A percentile compares a stretch with the other conserved stretches of the same genome.
Conservation (phyloP, 2,329 filamentous ascomycete species). For the Pseudogymnoascus sp. region DNA sequence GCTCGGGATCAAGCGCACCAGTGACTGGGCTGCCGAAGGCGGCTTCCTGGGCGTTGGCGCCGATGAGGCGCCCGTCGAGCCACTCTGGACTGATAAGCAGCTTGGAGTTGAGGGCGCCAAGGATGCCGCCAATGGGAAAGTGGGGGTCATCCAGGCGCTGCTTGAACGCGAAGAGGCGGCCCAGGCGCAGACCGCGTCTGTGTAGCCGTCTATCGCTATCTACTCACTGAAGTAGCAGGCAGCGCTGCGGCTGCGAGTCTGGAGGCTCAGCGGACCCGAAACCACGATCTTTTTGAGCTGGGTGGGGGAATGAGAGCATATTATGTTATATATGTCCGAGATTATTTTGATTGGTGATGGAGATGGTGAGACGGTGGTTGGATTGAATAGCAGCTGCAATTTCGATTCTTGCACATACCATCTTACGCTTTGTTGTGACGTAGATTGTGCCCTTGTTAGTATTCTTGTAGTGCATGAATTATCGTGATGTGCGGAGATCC, state of each 20-base stretch:
- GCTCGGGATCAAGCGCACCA: constrained; percentile 85
- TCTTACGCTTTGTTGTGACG: not conserved
- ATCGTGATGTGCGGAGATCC: not conserved
- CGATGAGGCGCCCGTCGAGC: constrained; percentile 49
- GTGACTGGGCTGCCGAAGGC: constrained; percentile 82
- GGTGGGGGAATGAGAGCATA: not conserved
- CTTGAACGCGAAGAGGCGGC: constrained; percentile 46
- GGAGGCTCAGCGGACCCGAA: constrained; percentile 29
- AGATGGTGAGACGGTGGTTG: not conserved
- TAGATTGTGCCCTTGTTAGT: not conserved
- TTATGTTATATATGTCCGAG: not conserved
- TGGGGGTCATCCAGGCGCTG: constrained; percentile 49
- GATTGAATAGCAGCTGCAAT: not conserved
- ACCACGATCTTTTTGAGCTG: constrained; percentile 27
- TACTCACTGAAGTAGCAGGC: not conserved
- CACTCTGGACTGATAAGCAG: constrained; percentile 91
- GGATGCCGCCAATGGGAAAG: constrained; percentile 34
- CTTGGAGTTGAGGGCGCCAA: constrained; percentile 58
- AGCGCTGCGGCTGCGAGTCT: constrained; percentile 8
- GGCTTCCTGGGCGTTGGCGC: constrained; percentile 91
- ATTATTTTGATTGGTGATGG: not conserved
- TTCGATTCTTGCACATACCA: not conserved
- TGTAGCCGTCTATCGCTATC: constrained; percentile 24
- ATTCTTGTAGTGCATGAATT: not conserved
- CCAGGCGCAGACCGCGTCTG: constrained; percentile 27